Base-by-base conservation (phyloP, 768 basidiomycete species). In the Trametes villosa region DNA sequence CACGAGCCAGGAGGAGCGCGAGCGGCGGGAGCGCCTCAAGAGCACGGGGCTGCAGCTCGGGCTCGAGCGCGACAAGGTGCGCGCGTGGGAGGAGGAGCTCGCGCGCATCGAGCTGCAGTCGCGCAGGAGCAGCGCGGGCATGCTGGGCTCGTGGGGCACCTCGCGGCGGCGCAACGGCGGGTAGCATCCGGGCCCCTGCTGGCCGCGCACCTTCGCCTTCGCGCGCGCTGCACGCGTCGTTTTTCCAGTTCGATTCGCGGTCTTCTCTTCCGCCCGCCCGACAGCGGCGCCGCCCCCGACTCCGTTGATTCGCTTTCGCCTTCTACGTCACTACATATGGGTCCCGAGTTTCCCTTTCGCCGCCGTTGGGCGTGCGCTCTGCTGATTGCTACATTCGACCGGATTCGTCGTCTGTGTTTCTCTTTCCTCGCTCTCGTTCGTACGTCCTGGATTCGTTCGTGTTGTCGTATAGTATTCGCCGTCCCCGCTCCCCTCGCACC, bases 81-180 rank as follows among this genome's bases (percentile, higher is more conserved):
- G 70, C 41, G 91, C 86, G 64, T 93, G 91, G 91, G 91, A 92
- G 72, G 85, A 84, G 70, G 89, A 92, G 77, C 79, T 91, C 45
- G 84, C 80, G 60, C 80, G 83, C 62, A 90, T 92, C 65, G 90
- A 91, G 74, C 65, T 76, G 76, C 72, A 88, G 84, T 73, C 82
- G 81, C 51, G 63, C 54, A 71, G 75, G 57, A 76, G 71, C 53
- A 81, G 74, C 47, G 72, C 67, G 20, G 70, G 72, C 48, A 78
- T 81, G 72, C 58, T 77, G 20, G 73, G 64, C 13, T 47, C 54
- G 54, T 54, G 61, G 59, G 59, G 62, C 46, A 31, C 56, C 22
- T 47, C 61, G 60, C 63, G 62, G 11, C 50, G 36, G 49, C 62
- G 59, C 20, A 61, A 46, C 38, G 62, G 56, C 50, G 57, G 51